phyloP scores from a whole-genome alignment of 139 green algal species.

The Chlamydomonas schloesseri region DNA sequence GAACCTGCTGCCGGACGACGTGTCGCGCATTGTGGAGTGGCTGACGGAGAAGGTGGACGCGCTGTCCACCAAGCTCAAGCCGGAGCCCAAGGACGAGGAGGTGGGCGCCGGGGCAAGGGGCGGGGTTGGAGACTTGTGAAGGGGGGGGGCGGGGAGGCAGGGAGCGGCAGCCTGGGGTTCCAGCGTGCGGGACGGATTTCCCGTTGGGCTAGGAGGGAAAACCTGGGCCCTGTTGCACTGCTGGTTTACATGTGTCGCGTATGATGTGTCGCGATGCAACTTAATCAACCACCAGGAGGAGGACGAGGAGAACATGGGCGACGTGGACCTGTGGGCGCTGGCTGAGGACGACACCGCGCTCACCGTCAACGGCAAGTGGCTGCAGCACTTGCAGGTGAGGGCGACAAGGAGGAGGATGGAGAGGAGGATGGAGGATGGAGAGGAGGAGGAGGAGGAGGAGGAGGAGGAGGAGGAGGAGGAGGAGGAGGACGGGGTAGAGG shows the following conservation, averaged over 20 bases:
- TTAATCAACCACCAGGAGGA: constrained; percentile 14
- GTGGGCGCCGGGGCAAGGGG: background rate
- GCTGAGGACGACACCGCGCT: constrained; percentile 58
- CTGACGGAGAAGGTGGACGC: constrained; percentile 88
- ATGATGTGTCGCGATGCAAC: no score
- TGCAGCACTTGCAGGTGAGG: constrained; percentile 75
- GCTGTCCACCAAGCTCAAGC: constrained; percentile 77
- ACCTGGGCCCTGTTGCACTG: no score
- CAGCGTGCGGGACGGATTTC: no score
- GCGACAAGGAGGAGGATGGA: no score
- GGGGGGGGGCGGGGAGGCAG: no score
- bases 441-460: no score
- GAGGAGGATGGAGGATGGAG: no score
- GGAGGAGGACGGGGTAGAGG: no score
- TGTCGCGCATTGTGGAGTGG: constrained; percentile 80
- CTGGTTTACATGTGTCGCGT: no score
- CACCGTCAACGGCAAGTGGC: constrained; percentile 84
- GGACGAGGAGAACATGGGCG: constrained; percentile 81
- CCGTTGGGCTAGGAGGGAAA: no score
- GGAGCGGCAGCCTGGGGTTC: no score
- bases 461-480: no score
- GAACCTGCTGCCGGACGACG: constrained; percentile 64
- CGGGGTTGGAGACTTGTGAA: background rate
- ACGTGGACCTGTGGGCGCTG: constrained; percentile 89
- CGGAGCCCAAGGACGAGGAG: constrained; percentile 78